Evolutionary conservation across 352 stramenopile genomes (phyloP).

Genomic region (Blastocystis sp.): DNA sequence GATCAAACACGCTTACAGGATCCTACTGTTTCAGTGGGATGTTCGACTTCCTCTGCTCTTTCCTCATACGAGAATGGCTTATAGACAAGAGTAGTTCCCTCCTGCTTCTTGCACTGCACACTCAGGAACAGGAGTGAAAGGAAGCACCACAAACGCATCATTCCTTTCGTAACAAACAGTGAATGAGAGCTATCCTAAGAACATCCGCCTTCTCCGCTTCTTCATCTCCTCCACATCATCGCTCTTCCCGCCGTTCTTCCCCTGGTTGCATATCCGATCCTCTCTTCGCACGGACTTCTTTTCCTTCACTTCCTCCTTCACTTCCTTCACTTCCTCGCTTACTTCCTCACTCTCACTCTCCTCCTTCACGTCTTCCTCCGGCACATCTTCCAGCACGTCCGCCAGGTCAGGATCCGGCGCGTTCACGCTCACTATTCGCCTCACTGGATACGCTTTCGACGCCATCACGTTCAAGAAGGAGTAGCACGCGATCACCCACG

Average conservation of each 20-base stretch:
- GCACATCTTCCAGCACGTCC: slow-evolving; percentile 1
- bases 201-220: neutral
- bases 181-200: neutral
- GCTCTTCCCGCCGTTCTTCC: neutral
- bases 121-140: neutral
- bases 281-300: neutral
- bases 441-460: slow-evolving; percentile 41
- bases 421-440: neutral
- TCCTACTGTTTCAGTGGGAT: neutral
- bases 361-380: neutral
- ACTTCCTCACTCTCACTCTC: slow-evolving; percentile 3
- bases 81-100: neutral
- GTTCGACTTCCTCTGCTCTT: neutral
- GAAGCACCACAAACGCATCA: neutral
- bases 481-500: slow-evolving; percentile 29
- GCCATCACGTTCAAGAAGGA: slow-evolving; percentile 20
- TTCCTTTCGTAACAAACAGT: neutral
- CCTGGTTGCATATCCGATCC: neutral
- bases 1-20: neutral
- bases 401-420: slow-evolving; percentile 37
- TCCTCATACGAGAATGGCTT: neutral
- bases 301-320: neutral
- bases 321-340: neutral
- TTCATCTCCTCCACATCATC: neutral
- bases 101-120: neutral